A percentile compares a stretch with the other conserved stretches of the same genome.
These are phyloP conservation scores for Aspergillus latus DNA, from an alignment of 2,329 filamentous ascomycete genomes.

Conservation along the genomic window DNA sequence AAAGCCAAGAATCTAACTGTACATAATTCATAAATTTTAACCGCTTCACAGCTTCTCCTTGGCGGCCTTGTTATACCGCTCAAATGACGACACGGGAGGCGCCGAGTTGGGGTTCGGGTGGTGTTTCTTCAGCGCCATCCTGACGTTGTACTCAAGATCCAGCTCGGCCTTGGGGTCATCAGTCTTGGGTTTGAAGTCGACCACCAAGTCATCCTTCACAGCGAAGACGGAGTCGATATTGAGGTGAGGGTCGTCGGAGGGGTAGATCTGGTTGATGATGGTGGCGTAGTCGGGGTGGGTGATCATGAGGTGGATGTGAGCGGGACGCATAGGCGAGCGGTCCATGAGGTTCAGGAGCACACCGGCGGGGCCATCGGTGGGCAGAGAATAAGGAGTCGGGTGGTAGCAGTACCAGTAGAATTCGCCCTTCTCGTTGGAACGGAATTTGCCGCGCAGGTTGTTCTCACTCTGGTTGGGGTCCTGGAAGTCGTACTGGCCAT, in stretches of 20 bases:
- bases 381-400: conserved; percentile 71
- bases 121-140: conserved; percentile 50
- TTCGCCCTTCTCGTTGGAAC: conserved; percentile 66
- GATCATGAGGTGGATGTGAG: conserved; percentile 61
- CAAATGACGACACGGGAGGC: conserved; percentile 39
- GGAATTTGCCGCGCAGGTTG: conserved; percentile 76
- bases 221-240: conserved; percentile 61
- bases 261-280: conserved; percentile 60
- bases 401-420: conserved; percentile 72
- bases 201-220: conserved; percentile 61
- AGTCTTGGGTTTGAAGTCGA: conserved; percentile 56
- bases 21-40: conserved; percentile 1
- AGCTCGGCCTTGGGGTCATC: conserved; percentile 54
- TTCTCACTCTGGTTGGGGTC: conserved; percentile 70
- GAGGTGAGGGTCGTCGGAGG: conserved; percentile 58
- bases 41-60: conserved; percentile 16
- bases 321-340: conserved; percentile 61
- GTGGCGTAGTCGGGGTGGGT: conserved; percentile 58
- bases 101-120: conserved; percentile 42
- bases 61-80: conserved; percentile 33
- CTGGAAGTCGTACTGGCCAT: conserved; percentile 75
- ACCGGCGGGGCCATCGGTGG: conserved; percentile 61
- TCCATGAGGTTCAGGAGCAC: conserved; percentile 55
- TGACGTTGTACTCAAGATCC: conserved; percentile 64
- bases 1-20: not conserved